A percentile compares a stretch with the other conserved stretches of the same genome.
These are phyloP conservation scores for Basipetospora sp. DNA, from an alignment of 2,329 filamentous ascomycete genomes.

Conservation along the genomic window DNA sequence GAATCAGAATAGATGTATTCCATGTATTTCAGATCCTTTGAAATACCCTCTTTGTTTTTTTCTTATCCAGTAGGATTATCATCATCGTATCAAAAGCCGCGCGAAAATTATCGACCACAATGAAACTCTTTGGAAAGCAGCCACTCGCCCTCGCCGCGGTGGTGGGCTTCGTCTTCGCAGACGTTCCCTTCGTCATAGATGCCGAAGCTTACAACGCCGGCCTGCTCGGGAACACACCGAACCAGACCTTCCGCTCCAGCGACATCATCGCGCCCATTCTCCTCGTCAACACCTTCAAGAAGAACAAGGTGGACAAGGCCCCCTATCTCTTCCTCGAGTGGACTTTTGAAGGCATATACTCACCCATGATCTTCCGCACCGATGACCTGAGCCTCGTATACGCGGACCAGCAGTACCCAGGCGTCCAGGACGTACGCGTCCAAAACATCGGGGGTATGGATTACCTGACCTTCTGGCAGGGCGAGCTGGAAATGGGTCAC, in stretches of 20 bases:
- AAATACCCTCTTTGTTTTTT: too few species aligned
- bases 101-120: too few species aligned
- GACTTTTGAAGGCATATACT: conserved; percentile 13
- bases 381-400: conserved; percentile 24
- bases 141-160: too few species aligned
- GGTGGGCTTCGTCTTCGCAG: too few species aligned
- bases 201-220: conserved; percentile 16
- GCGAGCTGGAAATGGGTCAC: conserved; percentile 13
- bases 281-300: conserved; percentile 19
- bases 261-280: conserved; percentile 20
- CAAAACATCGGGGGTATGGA: conserved; percentile 17
- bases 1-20: too few species aligned
- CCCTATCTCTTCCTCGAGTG: conserved; percentile 20
- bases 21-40: too few species aligned
- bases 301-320: conserved; percentile 13
- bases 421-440: conserved; percentile 14
- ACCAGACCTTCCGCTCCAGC: conserved; percentile 20
- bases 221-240: conserved; percentile 15
- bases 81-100: too few species aligned
- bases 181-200: conserved; percentile 14
- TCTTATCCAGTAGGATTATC: too few species aligned
- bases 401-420: conserved; percentile 19
- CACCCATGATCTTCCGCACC: conserved; percentile 21
- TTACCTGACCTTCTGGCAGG: conserved; percentile 24
- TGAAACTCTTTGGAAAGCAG: too few species aligned